Conservation (phyloP, 371 early-diverging fungal species). For the Saksenaea vasiformis region DNA sequence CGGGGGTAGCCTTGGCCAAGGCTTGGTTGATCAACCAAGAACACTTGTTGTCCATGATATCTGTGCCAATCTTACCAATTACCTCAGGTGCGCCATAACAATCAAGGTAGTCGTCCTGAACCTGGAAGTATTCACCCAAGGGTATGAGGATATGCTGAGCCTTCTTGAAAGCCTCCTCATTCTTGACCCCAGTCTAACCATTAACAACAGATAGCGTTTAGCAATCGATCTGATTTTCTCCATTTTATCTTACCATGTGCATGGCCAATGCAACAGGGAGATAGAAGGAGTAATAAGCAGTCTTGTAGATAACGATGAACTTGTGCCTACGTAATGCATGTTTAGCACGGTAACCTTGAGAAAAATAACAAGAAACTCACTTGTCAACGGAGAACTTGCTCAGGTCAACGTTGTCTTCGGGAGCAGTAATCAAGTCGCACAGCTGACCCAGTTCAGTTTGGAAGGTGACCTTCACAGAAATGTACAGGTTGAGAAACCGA, state of each 20-base stretch:
- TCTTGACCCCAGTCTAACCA: constrained; percentile 71
- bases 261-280: constrained; percentile 95
- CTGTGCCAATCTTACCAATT: constrained; percentile 98
- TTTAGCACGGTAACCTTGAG: background rate
- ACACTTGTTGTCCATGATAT: constrained; percentile 98
- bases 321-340: constrained; percentile 57
- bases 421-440: constrained; percentile 95
- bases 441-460: constrained; percentile 98
- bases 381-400: constrained; percentile 86
- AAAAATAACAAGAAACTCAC: constrained; percentile 38
- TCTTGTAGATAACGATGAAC: constrained; percentile 96
- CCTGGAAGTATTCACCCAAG: constrained; percentile 96
- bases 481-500: background rate
- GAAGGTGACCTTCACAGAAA: constrained; percentile 66
- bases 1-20: constrained; percentile 69
- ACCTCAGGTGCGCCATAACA: constrained; percentile 89
- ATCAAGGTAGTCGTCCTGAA: constrained; percentile 96
- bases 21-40: constrained; percentile 97
- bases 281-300: constrained; percentile 99
- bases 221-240: background rate
- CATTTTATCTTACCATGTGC: constrained; percentile 64
- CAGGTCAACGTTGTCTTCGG: constrained; percentile 91
- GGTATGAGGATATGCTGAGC: constrained; percentile 88
- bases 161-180: constrained; percentile 75
- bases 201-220: background rate